Evolutionary conservation across 2,329 filamentous ascomycete genomes (phyloP).

Genomic region (Fusarium burgessii): DNA sequence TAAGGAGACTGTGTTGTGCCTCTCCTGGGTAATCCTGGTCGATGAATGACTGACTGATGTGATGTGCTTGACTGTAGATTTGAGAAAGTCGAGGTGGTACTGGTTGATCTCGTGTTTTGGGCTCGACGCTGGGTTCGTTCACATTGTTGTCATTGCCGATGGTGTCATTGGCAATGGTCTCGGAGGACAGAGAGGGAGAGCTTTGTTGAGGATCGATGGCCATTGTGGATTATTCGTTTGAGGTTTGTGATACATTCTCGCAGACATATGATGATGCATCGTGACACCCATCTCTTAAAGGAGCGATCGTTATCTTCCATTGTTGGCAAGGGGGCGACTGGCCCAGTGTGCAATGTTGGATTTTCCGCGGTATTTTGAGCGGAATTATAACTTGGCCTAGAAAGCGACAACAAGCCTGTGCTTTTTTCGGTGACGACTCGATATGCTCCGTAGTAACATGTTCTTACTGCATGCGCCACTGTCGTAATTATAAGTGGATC

Average conservation of each 20-base stretch:
- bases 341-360: not conserved
- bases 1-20: conserved; percentile 74
- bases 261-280: not conserved
- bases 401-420: not conserved
- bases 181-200: not conserved
- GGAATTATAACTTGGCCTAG: not conserved
- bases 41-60: not conserved
- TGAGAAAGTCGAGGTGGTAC: rapidly evolving
- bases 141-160: not conserved
- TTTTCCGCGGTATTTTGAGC: conserved; percentile 1
- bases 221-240: not conserved
- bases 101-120: not conserved
- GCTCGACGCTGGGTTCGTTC: not conserved
- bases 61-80: not conserved
- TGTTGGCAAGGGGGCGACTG: not conserved
- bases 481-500: not conserved
- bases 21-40: conserved; percentile 62
- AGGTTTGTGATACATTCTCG: not conserved
- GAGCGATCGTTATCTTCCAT: not conserved
- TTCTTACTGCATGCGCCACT: not conserved
- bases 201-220: not conserved
- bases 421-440: not conserved
- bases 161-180: not conserved
- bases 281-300: not conserved
- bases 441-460: not conserved